Conservation (phyloP, 2,329 filamentous ascomycete species). For the Cylindrodendrum hubeiense region DNA sequence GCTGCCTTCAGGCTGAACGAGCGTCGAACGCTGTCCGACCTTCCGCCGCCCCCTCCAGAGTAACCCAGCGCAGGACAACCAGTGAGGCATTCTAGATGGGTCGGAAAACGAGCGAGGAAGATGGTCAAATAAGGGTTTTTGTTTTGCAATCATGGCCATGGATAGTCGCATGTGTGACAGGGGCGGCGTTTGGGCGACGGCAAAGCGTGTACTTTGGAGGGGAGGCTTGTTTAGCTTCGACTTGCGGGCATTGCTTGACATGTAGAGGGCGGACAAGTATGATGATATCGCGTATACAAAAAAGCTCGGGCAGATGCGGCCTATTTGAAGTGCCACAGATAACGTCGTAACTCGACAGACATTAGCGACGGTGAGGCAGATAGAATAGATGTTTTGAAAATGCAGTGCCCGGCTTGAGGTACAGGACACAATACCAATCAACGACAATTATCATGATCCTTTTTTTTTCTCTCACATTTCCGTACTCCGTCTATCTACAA, state of each 20-base stretch:
- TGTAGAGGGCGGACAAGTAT: slow-evolving; percentile 22
- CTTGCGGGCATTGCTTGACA: slow-evolving; percentile 5
- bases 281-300: neutral
- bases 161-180: slow-evolving; percentile 10
- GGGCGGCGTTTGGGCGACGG: slow-evolving; percentile 19
- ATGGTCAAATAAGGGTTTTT: slow-evolving; percentile 25
- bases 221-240: slow-evolving; percentile 6
- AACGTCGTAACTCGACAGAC: neutral
- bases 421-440: neutral
- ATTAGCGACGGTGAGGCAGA: neutral
- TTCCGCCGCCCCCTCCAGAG: slow-evolving; percentile 40
- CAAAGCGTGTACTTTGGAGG: neutral
- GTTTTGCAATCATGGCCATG: slow-evolving; percentile 15
- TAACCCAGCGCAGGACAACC: slow-evolving; percentile 18
- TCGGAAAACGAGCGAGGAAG: neutral
- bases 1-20: slow-evolving; percentile 74
- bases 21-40: slow-evolving; percentile 41
- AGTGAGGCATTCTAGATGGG: neutral
- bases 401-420: neutral
- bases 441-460: neutral
- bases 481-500: slow-evolving; percentile 42
- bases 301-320: neutral
- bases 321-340: neutral
- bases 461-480: slow-evolving; percentile 23
- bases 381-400: neutral